Conservation (phyloP, 495 filamentous ascomycete species). For the Aspergillus carlsbadensis region DNA sequence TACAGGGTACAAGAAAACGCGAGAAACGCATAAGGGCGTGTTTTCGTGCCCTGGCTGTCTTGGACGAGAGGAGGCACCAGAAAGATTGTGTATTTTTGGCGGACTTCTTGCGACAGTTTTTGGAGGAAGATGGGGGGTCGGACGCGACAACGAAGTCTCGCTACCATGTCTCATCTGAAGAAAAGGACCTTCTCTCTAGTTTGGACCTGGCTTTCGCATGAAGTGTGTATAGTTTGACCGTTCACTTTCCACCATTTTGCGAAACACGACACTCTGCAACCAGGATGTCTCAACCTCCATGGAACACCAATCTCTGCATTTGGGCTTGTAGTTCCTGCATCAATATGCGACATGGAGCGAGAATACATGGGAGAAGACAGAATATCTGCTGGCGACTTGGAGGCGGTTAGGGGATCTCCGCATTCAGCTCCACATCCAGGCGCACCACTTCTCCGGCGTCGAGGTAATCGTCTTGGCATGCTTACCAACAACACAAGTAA, state of each 20-base stretch:
- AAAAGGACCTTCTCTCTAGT: conserved; percentile 28
- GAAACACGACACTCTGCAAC: background rate
- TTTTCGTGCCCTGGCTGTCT: conserved; percentile 36
- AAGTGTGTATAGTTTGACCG: conserved; percentile 14
- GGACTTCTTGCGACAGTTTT: conserved; percentile 30
- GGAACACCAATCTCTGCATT: background rate
- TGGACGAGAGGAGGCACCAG: conserved; percentile 32
- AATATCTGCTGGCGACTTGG: background rate
- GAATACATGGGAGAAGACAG: background rate
- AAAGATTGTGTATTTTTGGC: conserved; percentile 32
- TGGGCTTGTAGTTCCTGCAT: background rate
- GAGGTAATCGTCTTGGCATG: conserved; percentile 20
- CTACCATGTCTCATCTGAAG: conserved; percentile 17
- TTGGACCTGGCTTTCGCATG: conserved; percentile 32
- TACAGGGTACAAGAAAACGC: conserved; percentile 21
- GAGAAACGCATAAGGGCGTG: conserved; percentile 30
- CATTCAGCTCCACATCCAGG: conserved; percentile 19
- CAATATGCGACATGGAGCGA: background rate
- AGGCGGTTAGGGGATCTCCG: conserved; percentile 10
- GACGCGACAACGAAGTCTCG: background rate
- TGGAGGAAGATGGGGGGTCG: conserved; percentile 23
- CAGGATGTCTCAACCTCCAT: background rate
- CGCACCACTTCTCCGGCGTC: conserved; percentile 8
- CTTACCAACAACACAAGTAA: conserved; percentile 15
- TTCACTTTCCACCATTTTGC: background rate